Evolutionary conservation across 352 stramenopile genomes (phyloP).

Genomic region (Globisporangium recalcitrans): DNA sequence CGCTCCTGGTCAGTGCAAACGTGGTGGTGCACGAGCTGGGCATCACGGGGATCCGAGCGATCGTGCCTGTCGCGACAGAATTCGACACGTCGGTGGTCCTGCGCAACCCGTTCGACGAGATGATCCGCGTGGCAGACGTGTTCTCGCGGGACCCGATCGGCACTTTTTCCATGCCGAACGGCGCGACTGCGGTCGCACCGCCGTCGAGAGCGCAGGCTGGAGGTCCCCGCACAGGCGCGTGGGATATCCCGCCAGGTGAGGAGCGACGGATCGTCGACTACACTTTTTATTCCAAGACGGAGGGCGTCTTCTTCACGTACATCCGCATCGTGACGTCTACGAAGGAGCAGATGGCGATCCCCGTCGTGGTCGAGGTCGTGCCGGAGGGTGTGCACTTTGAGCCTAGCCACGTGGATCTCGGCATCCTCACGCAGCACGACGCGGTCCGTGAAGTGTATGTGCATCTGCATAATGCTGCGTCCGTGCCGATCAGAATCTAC

Average conservation of each 20-base stretch:
- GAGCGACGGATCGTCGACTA: conserved; percentile 33
- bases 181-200: background rate
- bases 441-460: conserved; percentile 25
- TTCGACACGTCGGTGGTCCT: conserved; percentile 35
- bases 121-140: conserved; percentile 43
- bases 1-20: conserved; percentile 29
- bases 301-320: conserved; percentile 32
- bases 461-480: conserved; percentile 35
- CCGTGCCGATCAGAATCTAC: conserved; percentile 32
- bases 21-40: conserved; percentile 28
- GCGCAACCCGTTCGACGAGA: conserved; percentile 33
- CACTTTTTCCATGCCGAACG: conserved; percentile 16
- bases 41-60: conserved; percentile 21
- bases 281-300: conserved; percentile 23
- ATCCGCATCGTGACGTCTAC: conserved; percentile 25
- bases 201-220: background rate
- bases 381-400: conserved; percentile 34
- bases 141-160: conserved; percentile 38
- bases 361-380: conserved; percentile 34
- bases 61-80: conserved; percentile 27
- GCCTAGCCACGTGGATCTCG: conserved; percentile 29
- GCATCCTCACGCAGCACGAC: conserved; percentile 26
- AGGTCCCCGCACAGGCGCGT: conserved; percentile 17
- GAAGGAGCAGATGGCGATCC: conserved; percentile 24
- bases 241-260: conserved; percentile 31